Base-by-base conservation (phyloP, 2,329 filamentous ascomycete species). In the Aplosporella prunicola region DNA sequence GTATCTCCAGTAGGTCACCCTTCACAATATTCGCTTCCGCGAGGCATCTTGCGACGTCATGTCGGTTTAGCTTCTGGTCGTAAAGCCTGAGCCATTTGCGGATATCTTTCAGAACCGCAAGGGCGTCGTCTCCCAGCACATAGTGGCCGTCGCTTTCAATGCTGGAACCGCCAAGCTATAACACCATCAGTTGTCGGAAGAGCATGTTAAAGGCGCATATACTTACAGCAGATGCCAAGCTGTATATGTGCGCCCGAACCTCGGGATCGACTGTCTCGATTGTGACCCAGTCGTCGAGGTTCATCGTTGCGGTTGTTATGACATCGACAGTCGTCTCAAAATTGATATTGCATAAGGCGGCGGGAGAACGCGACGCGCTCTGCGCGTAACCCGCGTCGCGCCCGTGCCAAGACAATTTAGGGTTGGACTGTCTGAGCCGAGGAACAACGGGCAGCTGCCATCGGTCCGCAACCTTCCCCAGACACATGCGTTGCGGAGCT, bases 21-120 rank as follows among this genome's bases (percentile, higher is more conserved):
- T 81, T 81, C 40, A 96, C 76, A n/a, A 98, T 62, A 53, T 95
- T 95, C 29, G 87, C 82, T 60, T 96, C 87, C 53, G 86, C 80
- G 48, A 96, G 70, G 58, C 87, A 95, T 62, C 91, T 75, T 43
- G 89, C 88, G 42, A 98, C 91, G 56, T 98, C 91, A 70, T 93
- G 82, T 47, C 89, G 81, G 56, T 94, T 93, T 46, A 81, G 78
- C 58, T 93, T 93, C 56, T 93, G 84, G 59, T 95, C 88, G 68
- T 91, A 91, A 45, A 94, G 77, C 49, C 86, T 87, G 48, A 98
- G 73, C 91, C 91, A 98, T 74, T 82, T 81, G 56, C 91, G 89
- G 38, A 98, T 72, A 62, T 98, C 91, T 45, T 89, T 87, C 40
- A 98, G 69, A 53, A 88, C 91, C 41, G 91, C 84, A 43, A 93